phyloP scores from a whole-genome alignment of 1,139 yeast species.

The Debaryomyces nepalensis region DNA sequence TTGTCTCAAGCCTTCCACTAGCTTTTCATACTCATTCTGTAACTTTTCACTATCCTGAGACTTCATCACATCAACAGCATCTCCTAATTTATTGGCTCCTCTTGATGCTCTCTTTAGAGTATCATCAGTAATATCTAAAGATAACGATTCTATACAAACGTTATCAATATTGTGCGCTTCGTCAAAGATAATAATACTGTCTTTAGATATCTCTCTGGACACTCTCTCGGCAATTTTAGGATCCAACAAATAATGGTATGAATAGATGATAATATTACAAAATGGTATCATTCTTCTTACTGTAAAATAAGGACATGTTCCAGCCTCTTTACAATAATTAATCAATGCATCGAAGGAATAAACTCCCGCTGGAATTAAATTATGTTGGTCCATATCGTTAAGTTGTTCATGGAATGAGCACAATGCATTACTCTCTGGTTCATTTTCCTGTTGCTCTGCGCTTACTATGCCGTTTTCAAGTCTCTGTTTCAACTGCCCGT shows the following conservation, averaged over 20 bases:
- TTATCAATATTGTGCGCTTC: constrained; percentile 99
- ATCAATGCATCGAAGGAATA: constrained; percentile 87
- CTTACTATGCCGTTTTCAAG: constrained; percentile 62
- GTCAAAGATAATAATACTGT: constrained; percentile 91
- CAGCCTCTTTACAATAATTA: constrained; percentile 73
- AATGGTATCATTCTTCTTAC: constrained; percentile 97
- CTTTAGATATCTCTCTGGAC: constrained; percentile 88
- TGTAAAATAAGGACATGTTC: constrained; percentile 94
- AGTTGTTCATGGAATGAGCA: constrained; percentile 92
- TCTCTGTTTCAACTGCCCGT: constrained; percentile 79
- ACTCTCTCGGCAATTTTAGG: constrained; percentile 98
- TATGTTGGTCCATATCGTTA: constrained; percentile 82
- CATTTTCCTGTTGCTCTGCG: constrained; percentile 50
- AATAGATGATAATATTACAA: constrained; percentile 92
- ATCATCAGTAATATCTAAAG: constrained; percentile 69
- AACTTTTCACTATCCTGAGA: constrained; percentile 79
- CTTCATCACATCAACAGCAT: constrained; percentile 81
- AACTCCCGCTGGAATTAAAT: constrained; percentile 89
- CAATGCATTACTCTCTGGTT: constrained; percentile 34
- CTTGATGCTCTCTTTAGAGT: constrained; percentile 49
- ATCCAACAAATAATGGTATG: constrained; percentile 93
- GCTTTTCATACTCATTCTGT: constrained; percentile 86
- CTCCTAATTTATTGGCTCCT: constrained; percentile 80
- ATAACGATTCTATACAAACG: constrained; percentile 94
- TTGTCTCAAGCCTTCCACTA: constrained; percentile 86